These are phyloP conservation scores for Aspergillus chevalieri DNA, from an alignment of 2,329 filamentous ascomycete genomes.

Conservation along the genomic window DNA sequence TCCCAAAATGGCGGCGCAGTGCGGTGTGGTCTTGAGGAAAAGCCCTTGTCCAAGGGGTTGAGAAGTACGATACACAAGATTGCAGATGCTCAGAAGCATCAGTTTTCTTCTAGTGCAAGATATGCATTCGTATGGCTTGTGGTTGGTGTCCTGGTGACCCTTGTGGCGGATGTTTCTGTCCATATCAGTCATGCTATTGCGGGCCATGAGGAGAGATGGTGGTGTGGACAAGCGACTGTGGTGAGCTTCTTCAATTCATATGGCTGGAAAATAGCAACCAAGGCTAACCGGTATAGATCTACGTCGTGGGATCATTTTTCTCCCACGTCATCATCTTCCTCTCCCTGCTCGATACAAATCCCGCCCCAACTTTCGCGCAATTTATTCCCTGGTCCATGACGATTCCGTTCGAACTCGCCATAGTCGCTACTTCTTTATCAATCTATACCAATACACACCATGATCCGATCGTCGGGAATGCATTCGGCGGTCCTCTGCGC, in stretches of 20 bases:
- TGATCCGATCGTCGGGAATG: constrained; percentile 51
- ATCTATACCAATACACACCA: constrained; percentile 64
- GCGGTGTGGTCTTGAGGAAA: no score
- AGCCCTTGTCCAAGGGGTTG: no score
- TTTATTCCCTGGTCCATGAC: constrained; percentile 71
- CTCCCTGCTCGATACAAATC: constrained; percentile 75
- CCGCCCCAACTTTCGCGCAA: constrained; percentile 74
- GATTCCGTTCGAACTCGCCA: constrained; percentile 62
- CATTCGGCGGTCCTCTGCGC: constrained; percentile 37
- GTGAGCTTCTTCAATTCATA: constrained; percentile 22
- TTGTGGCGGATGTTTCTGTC: constrained; percentile 66
- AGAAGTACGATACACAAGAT: no score
- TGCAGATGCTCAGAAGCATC: no score
- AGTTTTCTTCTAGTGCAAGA: no score
- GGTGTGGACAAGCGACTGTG: constrained; percentile 72
- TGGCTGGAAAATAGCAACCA: no score
- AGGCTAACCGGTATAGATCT: constrained; percentile 56
- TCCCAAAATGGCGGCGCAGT: no score
- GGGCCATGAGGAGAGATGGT: constrained; percentile 62
- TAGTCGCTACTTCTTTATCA: constrained; percentile 63
- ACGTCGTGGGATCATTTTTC: constrained; percentile 77
- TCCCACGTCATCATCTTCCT: constrained; percentile 80
- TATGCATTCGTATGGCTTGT: constrained; percentile 64
- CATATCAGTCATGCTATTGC: constrained; percentile 69
- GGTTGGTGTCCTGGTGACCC: constrained; percentile 63